A percentile compares a stretch with the other conserved stretches of the same genome.
Evolutionary conservation across 2,329 filamentous ascomycete species (phyloP).

Genomic region (Chrysoporthe deuterocubensis): DNA sequence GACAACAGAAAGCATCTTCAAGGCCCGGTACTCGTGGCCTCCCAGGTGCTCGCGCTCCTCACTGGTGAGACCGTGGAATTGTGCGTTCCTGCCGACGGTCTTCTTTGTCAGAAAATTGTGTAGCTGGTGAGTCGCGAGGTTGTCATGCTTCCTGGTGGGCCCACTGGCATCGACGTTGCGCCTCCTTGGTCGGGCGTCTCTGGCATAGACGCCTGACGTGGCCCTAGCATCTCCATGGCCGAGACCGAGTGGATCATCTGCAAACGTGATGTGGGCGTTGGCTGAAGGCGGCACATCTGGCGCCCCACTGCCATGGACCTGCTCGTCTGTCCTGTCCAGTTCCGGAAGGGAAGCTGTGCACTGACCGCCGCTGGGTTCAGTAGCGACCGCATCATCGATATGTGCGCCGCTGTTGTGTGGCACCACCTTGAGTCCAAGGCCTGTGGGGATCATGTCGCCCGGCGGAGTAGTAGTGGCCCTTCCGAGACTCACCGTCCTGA

Average conservation of each 20-base stretch:
- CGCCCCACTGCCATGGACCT: background rate
- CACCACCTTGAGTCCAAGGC: constrained; percentile 6
- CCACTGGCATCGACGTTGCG: constrained; percentile 5
- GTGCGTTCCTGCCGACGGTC: constrained; percentile 48
- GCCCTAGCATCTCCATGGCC: constrained; percentile 15
- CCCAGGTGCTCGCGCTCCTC: constrained; percentile 54
- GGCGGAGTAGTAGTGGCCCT: constrained; percentile 20
- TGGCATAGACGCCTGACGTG: constrained; percentile 7
- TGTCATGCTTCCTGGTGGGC: constrained; percentile 3
- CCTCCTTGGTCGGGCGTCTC: background rate
- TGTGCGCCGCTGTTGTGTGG: background rate
- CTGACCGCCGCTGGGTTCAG: background rate
- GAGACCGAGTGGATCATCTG: background rate
- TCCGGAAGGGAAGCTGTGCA: constrained; percentile 18
- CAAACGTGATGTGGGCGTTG: constrained; percentile 19
- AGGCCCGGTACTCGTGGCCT: constrained; percentile 56
- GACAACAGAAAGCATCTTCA: constrained; percentile 52
- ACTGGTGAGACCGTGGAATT: constrained; percentile 52
- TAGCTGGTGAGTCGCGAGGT: constrained; percentile 33
- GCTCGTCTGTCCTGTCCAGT: background rate
- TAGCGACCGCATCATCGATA: background rate
- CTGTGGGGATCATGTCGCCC: constrained; percentile 4
- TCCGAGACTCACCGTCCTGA: constrained; percentile 10
- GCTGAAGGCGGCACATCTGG: background rate
- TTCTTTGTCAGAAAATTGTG: constrained; percentile 37